These are phyloP conservation scores for Colletotrichum kahawae DNA, from an alignment of 2,329 filamentous ascomycete species.

Conservation along the genomic window DNA sequence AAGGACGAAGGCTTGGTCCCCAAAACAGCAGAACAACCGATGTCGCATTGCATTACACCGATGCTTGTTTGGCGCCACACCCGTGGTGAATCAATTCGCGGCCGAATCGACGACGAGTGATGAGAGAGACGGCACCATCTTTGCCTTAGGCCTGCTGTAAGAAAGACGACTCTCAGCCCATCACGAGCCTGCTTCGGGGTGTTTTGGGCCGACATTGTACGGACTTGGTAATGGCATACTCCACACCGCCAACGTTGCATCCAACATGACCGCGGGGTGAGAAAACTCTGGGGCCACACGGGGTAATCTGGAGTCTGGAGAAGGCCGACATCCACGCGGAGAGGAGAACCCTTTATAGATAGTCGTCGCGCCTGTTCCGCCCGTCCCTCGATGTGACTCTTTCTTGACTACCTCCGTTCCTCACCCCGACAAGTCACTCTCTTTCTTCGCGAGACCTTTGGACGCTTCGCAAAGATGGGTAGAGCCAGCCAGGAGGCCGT, in stretches of 20 bases:
- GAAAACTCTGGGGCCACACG: conserved; percentile 3
- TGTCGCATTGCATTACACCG: conserved; percentile 7
- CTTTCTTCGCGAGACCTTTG: neutral
- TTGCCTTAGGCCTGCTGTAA: neutral
- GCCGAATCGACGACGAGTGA: neutral
- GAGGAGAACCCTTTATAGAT: neutral
- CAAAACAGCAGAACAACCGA: neutral
- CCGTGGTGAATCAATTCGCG: neutral
- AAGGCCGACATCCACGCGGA: neutral
- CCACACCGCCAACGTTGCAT: neutral
- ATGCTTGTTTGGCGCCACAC: neutral
- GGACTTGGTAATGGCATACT: neutral
- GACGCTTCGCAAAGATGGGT: neutral
- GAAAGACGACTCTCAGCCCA: neutral
- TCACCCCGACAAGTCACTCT: neutral
- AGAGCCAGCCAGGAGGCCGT: conserved; percentile 1
- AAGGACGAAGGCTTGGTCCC: neutral
- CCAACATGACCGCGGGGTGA: neutral
- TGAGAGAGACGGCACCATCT: neutral
- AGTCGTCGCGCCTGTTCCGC: neutral
- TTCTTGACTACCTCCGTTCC: neutral
- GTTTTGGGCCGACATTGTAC: neutral
- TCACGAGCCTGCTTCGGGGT: neutral
- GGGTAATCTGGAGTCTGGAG: conserved; percentile 4
- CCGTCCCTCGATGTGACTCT: neutral